Evolutionary conservation across 164 flowering plant species (phyloP), one percentile per base, ranked within the genome.

Genomic region (Nymphaea colorata): DNA sequence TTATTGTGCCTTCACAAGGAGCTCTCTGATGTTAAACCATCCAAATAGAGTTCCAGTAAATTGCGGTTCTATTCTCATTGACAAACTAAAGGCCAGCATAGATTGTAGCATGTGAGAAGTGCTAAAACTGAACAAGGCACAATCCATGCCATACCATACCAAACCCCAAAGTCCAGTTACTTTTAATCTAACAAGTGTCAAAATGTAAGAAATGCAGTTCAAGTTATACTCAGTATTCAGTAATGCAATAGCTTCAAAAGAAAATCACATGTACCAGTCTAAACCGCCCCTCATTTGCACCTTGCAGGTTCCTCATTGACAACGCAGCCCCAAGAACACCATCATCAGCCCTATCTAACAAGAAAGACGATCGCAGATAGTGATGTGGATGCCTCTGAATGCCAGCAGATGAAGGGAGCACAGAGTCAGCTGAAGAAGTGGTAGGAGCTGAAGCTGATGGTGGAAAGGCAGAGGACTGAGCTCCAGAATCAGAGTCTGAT

Each of bases 321-420:
- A 83, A 69, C 16, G 96, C 91, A 67, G 77, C 12, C 59, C 86
- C 91, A 47, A 71, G 59, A 65, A 75, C 77, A 74, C 86, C 80
- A 78, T 81, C 88, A 69, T 79, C 79, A 61, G 79, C 95, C 70
- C 96, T 82, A 61, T 87, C 88, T 77, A 82, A 67, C 86, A 80
- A 75, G 42, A 79, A 59, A 41, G 82, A 73, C 41, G 89, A 77
- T 76, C 96, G 85, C 17, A 75, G 67, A 68, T 75, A 66, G 10
- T 86, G 62, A 4, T 43, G 82, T 66, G 73, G 81, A 70, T 75
- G 79, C 61, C 80, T 81, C 67, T 71, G 90, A 67, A 62, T 72
- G 66, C 72, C 78, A 70, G 73, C 44, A 68, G 77, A 83, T 70
- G 90, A 76, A 55, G 87, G 63, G 78, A 72, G 75, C 59, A 70